These are phyloP conservation scores for Salix dunnii DNA, from an alignment of 345 rosid genomes.

Conservation along the genomic window DNA sequence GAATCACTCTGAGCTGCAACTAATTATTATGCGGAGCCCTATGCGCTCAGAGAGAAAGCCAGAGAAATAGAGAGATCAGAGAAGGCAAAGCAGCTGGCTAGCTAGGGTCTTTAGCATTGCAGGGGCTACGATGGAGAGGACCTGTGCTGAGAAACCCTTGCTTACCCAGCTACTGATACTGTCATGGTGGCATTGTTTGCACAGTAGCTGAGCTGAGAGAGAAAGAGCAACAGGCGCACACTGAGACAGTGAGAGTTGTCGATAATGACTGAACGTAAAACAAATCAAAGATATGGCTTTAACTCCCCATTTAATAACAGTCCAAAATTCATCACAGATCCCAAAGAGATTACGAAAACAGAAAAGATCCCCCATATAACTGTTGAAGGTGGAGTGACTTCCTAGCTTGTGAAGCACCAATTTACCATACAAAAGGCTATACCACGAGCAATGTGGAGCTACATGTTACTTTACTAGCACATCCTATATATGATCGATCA, in stretches of 20 bases:
- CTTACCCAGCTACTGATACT: slow-evolving; percentile 18
- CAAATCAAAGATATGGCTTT: slow-evolving; percentile 39
- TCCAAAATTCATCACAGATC: slow-evolving; percentile 44
- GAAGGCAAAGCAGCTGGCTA: neutral
- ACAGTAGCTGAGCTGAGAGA: slow-evolving; percentile 22
- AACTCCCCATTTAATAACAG: slow-evolving; percentile 15
- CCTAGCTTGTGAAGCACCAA: neutral
- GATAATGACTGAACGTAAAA: slow-evolving; percentile 42
- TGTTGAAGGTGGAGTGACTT: neutral
- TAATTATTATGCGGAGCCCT: slow-evolving; percentile 41
- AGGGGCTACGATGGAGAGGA: slow-evolving; percentile 3
- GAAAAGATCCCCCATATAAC: neutral
- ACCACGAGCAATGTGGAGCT: neutral
- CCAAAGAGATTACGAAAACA: slow-evolving; percentile 35
- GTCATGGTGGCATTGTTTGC: slow-evolving; percentile 20
- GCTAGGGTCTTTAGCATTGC: slow-evolving; percentile 17
- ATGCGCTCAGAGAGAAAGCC: neutral
- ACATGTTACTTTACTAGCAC: neutral
- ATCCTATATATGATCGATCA: no score
- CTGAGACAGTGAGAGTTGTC: slow-evolving; percentile 33
- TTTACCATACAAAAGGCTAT: neutral
- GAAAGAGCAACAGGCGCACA: slow-evolving; percentile 18
- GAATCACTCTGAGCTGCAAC: slow-evolving; percentile 45
- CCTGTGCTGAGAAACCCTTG: neutral
- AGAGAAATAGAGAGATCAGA: neutral